Evolutionary conservation across 139 green algal genomes (phyloP).

Genomic region (Volvox reticuliferus): DNA sequence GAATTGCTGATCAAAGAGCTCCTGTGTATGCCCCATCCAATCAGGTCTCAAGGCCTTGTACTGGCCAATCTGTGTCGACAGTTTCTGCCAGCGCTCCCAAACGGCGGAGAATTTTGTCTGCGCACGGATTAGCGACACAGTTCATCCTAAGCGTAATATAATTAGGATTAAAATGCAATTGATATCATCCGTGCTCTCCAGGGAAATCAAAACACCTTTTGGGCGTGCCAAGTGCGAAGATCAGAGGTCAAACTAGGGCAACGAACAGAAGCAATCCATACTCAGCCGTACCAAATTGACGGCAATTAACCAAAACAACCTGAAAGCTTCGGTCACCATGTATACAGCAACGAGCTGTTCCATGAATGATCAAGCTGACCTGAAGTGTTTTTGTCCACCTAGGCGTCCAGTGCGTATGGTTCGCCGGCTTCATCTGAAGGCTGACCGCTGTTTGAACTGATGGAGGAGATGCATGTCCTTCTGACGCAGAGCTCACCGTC

Average conservation of each 20-base stretch:
- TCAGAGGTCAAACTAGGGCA: constrained; percentile 9
- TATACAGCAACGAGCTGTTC: neutral
- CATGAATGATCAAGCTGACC: constrained; percentile 3
- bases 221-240: neutral
- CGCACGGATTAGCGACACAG: neutral
- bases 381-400: neutral
- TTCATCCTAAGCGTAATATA: neutral
- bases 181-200: neutral
- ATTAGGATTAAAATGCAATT: neutral
- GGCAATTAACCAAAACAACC: neutral
- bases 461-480: neutral
- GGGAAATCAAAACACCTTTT: neutral
- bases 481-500: neutral
- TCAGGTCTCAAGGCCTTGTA: constrained; percentile 23
- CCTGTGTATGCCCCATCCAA: constrained; percentile 12
- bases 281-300: neutral
- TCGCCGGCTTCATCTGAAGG: neutral
- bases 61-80: constrained; percentile 17
- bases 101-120: constrained; percentile 14
- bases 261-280: neutral
- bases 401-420: neutral
- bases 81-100: constrained; percentile 37
- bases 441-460: neutral
- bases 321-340: neutral
- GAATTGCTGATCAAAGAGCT: constrained; percentile 34